phyloP scores from a whole-genome alignment of 352 stramenopile genomes.

The Lagenidium giganteum region DNA sequence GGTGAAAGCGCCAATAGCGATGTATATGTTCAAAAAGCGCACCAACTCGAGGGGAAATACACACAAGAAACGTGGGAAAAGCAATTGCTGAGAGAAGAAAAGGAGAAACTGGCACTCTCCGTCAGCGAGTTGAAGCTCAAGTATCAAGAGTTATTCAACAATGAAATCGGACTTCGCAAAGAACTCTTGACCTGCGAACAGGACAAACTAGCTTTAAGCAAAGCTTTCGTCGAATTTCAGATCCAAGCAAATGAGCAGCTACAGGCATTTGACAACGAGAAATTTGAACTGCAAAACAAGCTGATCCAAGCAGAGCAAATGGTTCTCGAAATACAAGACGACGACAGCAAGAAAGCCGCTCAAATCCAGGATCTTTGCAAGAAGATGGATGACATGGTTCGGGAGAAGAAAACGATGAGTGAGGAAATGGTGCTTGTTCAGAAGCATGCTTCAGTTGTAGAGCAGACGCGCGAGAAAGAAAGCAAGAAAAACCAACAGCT shows the following conservation, averaged over 20 bases:
- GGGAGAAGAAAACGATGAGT: conserved; percentile 28
- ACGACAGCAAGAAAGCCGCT: conserved; percentile 42
- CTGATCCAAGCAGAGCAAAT: conserved; percentile 57
- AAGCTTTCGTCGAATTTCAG: conserved; percentile 64
- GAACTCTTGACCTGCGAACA: conserved; percentile 58
- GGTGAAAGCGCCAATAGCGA: neutral
- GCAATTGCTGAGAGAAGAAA: conserved; percentile 39
- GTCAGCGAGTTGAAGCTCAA: conserved; percentile 45
- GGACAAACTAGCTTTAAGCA: conserved; percentile 61
- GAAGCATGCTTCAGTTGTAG: conserved; percentile 20
- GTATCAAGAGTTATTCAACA: conserved; percentile 59
- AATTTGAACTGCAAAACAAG: conserved; percentile 59
- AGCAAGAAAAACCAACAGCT: conserved; percentile 64
- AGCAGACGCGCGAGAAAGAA: conserved; percentile 26
- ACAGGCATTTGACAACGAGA: conserved; percentile 48
- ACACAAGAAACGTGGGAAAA: conserved; percentile 34
- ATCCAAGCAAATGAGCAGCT: conserved; percentile 33
- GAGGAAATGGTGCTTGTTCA: conserved; percentile 36
- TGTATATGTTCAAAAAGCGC: conserved; percentile 23
- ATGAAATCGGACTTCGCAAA: conserved; percentile 47
- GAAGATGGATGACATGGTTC: conserved; percentile 50
- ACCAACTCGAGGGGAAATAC: conserved; percentile 37
- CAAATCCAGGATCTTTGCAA: conserved; percentile 51
- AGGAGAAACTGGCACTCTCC: conserved; percentile 29
- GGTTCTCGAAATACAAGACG: conserved; percentile 55